Percentiles rank a stretch among this genome's conserved stretches.
These are phyloP conservation scores for Pyrenophora teres DNA, from an alignment of 2,329 filamentous ascomycete genomes.

Conservation along the genomic window DNA sequence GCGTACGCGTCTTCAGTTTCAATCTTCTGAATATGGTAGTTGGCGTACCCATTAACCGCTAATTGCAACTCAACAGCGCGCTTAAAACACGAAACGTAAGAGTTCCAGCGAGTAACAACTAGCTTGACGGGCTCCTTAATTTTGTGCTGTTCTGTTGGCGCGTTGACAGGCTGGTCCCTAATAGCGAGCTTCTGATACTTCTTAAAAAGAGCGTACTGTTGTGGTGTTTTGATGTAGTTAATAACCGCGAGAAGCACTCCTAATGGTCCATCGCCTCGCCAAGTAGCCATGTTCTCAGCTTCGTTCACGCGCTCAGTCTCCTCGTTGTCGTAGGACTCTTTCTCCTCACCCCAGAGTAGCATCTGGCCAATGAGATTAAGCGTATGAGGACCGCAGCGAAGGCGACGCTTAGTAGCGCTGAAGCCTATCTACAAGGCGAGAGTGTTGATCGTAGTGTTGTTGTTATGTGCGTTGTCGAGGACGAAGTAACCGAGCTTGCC, in stretches of 20 bases:
- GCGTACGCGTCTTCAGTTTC: too few species aligned
- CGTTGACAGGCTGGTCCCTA: too few species aligned
- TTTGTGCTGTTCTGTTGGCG: background rate
- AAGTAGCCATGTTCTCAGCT: background rate
- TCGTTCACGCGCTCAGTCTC: background rate
- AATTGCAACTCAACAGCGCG: background rate
- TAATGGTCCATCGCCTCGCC: conserved; percentile 3
- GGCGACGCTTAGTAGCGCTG: background rate
- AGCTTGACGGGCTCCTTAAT: background rate
- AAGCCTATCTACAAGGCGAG: conserved; percentile 3
- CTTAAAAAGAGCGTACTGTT: conserved; percentile 7
- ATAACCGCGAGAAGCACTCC: conserved; percentile 7
- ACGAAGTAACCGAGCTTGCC: background rate
- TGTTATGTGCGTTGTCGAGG: background rate
- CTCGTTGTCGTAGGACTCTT: conserved; percentile 1
- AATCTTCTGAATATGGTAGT: too few species aligned
- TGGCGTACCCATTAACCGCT: background rate
- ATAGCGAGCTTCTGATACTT: background rate
- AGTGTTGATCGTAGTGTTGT: conserved; percentile 1
- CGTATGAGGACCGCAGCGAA: conserved; percentile 6
- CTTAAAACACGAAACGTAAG: background rate
- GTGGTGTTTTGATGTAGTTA: conserved; percentile 11
- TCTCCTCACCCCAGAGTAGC: background rate
- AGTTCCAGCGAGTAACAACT: conserved; percentile 3
- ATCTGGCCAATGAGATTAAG: conserved; percentile 5